Percentiles rank a stretch among this genome's conserved stretches.
phyloP scores from a whole-genome alignment of 306 rosid genomes.

The Dalbergia oliveri region DNA sequence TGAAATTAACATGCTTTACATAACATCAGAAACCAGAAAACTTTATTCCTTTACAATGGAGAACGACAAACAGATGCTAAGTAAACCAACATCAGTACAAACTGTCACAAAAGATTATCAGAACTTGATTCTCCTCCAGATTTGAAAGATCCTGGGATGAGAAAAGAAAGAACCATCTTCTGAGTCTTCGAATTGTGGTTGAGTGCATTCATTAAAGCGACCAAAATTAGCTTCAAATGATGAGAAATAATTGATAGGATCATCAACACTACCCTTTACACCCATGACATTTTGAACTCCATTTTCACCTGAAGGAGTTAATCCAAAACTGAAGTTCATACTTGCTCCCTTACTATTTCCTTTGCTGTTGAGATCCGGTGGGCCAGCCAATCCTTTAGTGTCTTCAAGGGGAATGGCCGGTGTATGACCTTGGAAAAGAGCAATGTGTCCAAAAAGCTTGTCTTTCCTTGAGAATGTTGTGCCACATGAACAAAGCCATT shows the following conservation, averaged over 20 bases:
- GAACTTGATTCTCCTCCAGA: constrained; percentile 59
- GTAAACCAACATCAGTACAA: constrained; percentile 25
- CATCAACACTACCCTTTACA: constrained; percentile 63
- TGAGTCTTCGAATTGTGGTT: constrained; percentile 73
- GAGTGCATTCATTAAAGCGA: constrained; percentile 76
- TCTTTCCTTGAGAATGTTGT: constrained; percentile 93
- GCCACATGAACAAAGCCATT: constrained; percentile 93
- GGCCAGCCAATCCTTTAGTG: constrained; percentile 47
- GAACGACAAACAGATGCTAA: constrained; percentile 29
- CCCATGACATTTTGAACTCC: constrained; percentile 51
- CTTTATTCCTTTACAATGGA: too few species aligned
- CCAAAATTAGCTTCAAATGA: constrained; percentile 73
- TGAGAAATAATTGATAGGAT: constrained; percentile 69
- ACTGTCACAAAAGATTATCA: constrained; percentile 49
- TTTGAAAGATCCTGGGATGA: constrained; percentile 65
- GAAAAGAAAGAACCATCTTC: constrained; percentile 74
- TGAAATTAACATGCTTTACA: constrained; percentile 32
- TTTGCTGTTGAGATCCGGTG: constrained; percentile 54
- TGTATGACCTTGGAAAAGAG: constrained; percentile 88
- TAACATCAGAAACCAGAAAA: too few species aligned
- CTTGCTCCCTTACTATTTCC: constrained; percentile 49
- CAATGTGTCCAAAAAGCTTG: constrained; percentile 89
- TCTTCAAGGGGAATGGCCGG: constrained; percentile 84
- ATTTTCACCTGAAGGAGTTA: constrained; percentile 48
- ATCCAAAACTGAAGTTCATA: constrained; percentile 56